phyloP scores from a whole-genome alignment of 2,329 filamentous ascomycete species.

The Colletotrichum filicis region DNA sequence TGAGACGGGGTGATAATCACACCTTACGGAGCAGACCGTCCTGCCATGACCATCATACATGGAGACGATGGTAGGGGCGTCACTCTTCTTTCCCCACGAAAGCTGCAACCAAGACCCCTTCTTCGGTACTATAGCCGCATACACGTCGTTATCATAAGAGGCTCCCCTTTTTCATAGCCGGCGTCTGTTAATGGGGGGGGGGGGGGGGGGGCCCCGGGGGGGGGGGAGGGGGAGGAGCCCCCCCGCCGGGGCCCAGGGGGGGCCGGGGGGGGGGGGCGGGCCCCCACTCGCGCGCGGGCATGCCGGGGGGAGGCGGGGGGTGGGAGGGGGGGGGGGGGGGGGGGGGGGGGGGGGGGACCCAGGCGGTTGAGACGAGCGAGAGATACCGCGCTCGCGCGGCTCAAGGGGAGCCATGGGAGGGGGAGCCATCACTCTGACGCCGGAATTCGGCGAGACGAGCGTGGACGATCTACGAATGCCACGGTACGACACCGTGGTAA shows the following conservation, averaged over 20 bases:
- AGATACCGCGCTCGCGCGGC: not conserved
- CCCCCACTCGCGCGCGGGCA: too few species aligned
- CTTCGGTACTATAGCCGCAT: not conserved
- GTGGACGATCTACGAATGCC: not conserved
- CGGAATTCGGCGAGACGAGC: not conserved
- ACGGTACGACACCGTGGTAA: not conserved
- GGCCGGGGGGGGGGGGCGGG: too few species aligned
- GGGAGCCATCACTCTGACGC: not conserved
- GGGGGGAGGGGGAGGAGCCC: too few species aligned
- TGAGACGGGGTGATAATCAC: not conserved
- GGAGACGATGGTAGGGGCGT: not conserved
- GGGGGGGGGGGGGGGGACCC: too few species aligned
- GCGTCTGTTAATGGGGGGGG: not conserved
- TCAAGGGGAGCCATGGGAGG: not conserved
- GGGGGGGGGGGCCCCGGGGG: too few species aligned
- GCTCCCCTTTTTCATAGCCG: not conserved
- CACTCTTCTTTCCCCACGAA: not conserved
- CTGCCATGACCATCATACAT: not conserved
- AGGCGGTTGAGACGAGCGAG: not conserved
- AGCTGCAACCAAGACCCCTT: slow-evolving; percentile 3
- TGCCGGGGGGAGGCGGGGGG: too few species aligned
- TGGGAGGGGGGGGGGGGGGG: too few species aligned
- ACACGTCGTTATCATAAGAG: not conserved
- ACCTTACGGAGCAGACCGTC: not conserved
- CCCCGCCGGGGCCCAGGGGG: too few species aligned